Base-by-base conservation (phyloP, 169 alveolate genomes). In the Babesia ovis region DNA sequence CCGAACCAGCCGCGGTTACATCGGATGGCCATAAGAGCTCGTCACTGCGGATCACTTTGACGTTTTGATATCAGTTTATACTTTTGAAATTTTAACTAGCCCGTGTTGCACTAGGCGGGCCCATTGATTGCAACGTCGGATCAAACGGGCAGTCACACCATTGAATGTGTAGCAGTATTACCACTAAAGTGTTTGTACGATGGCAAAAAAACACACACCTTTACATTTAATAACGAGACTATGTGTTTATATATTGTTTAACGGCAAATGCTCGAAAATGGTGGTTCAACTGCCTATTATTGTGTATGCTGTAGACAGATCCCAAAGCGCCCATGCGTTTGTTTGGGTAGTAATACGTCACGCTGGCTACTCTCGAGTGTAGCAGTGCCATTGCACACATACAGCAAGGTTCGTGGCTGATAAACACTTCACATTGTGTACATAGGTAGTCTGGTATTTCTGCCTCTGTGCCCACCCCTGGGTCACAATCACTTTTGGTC, bases 361-460 rank as follows among this genome's bases (percentile, higher is more conserved):
- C 95, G 66, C 92, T 84, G 20, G 90, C 77, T 37, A 96, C 89
- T 50, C 99, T 82, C 16, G 98, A 94, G 79, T 96, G 99, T 8
- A 96, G 75, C 69, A 95, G 86, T 22, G 98, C 98, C 99, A 96
- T 96, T n/a, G 96, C 93, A 77, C 99, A 96, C 97, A 96, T 94
- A 61, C 95, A 90, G 75, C 99, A 95, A 42, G 99, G 99, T 80
- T 95, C 98, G 51, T 90, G 94, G 41, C 93, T 83, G 61, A 91
- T 50, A 58, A 61, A 93, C 39, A 88, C 97, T 32, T 60, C 91
- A 59, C 92, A 87, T 23, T 90, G 91, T 3, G 93, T 85, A 72
- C 97, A 93, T 11, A 90, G 68, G 66, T 93, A 93, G 50, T 93
- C 90, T 34, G 75, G 81, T 34, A 41, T 32, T 6, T 67, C 90